Evolutionary conservation across 331 rosid genomes (phyloP), one percentile per base, ranked within the genome.

Genomic region (Prunus yedoensis): DNA sequence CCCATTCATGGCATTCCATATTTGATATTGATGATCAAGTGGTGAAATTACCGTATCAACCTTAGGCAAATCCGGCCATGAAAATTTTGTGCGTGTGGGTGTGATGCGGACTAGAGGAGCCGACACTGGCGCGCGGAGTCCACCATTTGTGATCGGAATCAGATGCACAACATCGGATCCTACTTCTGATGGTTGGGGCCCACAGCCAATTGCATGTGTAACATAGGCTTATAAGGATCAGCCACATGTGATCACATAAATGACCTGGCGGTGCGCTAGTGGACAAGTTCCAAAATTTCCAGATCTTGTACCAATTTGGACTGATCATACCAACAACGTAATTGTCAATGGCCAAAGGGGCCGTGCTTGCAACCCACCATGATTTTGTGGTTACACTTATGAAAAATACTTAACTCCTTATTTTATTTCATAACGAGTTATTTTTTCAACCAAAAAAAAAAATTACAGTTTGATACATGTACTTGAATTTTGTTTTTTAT

Each of bases 211-310:
- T 43, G 43, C 32, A 56, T 30, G 51, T 35, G 20, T 8, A 14
- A 14, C 10, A 38, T 45, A 12, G 21, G 23, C 15, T 72, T 32
- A 23, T 4, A 23, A 38, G 21, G 5, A 2, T 38, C 35, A 8
- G 52, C 32, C 75, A 20, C 66, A 4, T 56, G 52, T 32, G 49
- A n/a, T 50, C 30, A 28, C 50, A 17, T n/a, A 7, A 17, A 45
- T 56, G 76, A 56, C 60, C 67, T 43, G 56, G 25, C 27, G 13
- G 27, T 57, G 67, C 41, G 45, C 27, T 57, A 72, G 66, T 15
- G 43, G 76, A 25, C 77, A 73, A 73, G 68, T 17, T 45, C 32
- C 28, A 59, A 14, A 59, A 25, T 56, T 41, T 57, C 15, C 1
- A 59, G 58, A 73, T 73, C 68, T 23, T 16, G 56, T 20, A 10